Conservation (phyloP, 129 eudicot genomes). For the Rutidosis leptorrhynchoides region DNA sequence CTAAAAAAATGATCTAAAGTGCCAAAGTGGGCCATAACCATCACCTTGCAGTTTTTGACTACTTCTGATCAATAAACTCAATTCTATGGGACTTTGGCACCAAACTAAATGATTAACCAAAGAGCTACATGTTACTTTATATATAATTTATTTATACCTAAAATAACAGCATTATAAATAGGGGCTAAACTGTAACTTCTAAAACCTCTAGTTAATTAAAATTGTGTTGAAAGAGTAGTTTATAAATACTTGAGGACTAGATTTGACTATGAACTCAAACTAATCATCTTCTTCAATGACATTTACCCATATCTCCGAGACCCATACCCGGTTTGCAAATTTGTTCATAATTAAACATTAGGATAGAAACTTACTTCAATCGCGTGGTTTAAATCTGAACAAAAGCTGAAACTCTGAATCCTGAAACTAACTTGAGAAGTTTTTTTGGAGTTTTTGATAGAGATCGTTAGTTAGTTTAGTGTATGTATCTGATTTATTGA, state of each 20-base stretch:
- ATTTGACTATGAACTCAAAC: background rate
- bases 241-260: background rate
- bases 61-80: background rate
- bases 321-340: background rate
- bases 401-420: background rate
- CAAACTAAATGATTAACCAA: background rate
- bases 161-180: background rate
- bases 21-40: background rate
- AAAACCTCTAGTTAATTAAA: background rate
- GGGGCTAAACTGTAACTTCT: conserved; percentile 4
- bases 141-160: background rate
- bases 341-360: background rate
- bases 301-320: too few species aligned
- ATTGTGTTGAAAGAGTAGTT: conserved; percentile 1
- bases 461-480: background rate
- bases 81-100: background rate
- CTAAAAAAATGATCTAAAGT: background rate
- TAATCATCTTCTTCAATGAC: too few species aligned
- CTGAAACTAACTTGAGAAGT: background rate
- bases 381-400: background rate
- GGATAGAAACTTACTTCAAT: conserved; percentile 7
- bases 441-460: background rate
- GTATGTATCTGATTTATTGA: too few species aligned
- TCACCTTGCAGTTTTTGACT: background rate
- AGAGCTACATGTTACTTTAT: background rate